A percentile compares a stretch with the other conserved stretches of the same genome.
Evolutionary conservation across 225 moss, liverwort and hornwort species (phyloP).

Genomic region (Climacium dendroides): DNA sequence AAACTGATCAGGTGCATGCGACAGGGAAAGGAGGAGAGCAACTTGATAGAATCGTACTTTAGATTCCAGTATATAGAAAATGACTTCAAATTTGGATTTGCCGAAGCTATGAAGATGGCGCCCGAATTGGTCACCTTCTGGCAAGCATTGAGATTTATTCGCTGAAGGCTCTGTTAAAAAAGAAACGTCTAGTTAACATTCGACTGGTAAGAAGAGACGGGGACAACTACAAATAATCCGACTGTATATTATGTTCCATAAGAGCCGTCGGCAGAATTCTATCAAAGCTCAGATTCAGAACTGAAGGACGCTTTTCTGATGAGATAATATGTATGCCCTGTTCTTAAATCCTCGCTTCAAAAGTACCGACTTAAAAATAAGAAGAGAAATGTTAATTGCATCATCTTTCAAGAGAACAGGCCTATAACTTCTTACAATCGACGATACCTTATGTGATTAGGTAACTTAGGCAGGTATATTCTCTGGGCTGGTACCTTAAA

Average conservation of each 20-base stretch:
- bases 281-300: not conserved
- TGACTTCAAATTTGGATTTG: conserved; percentile 60
- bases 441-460: not conserved
- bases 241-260: not conserved
- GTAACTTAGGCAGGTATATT: not conserved
- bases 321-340: not conserved
- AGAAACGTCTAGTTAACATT: not conserved
- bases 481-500: conserved; percentile 42
- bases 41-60: conserved; percentile 39
- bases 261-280: not conserved
- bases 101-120: conserved; percentile 53
- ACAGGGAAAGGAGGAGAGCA: not conserved
- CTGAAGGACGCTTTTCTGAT: not conserved
- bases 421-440: not conserved
- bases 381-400: not conserved
- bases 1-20: not conserved
- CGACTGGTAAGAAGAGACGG: not conserved
- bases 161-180: conserved; percentile 49
- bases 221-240: not conserved
- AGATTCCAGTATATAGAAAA: conserved; percentile 97
- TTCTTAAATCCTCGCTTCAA: not conserved
- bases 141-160: conserved; percentile 88
- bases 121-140: conserved; percentile 78
- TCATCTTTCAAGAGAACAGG: not conserved
- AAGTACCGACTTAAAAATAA: not conserved